These are phyloP conservation scores for Termitomyces sp. DNA, from an alignment of 768 basidiomycete species.

Conservation along the genomic window DNA sequence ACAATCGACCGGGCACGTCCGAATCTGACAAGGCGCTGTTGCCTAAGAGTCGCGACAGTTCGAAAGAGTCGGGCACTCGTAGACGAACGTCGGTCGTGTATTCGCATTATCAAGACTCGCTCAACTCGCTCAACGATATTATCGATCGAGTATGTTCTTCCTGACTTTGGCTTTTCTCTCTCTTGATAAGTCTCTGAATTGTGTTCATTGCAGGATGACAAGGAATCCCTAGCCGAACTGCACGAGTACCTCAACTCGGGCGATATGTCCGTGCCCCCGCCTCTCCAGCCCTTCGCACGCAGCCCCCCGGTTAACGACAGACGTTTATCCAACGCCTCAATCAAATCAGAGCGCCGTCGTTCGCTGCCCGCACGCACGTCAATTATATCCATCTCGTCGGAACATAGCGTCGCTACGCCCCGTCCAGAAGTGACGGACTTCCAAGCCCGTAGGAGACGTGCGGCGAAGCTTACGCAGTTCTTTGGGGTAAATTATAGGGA, in stretches of 20 bases:
- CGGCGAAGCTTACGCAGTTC: constrained; percentile 83
- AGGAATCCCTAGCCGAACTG: constrained; percentile 67
- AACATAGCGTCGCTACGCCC: constrained; percentile 37
- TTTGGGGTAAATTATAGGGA: constrained; percentile 86
- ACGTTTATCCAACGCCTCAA: constrained; percentile 34
- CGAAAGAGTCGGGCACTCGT: constrained; percentile 7
- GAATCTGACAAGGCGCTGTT: constrained; percentile 60
- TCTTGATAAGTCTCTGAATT: background rate
- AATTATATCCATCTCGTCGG: constrained; percentile 54
- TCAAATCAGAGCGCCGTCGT: constrained; percentile 60
- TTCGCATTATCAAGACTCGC: constrained; percentile 74
- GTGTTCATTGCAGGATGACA: constrained; percentile 58
- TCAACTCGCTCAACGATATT: constrained; percentile 79
- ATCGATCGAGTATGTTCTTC: constrained; percentile 61
- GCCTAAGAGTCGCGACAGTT: constrained; percentile 22
- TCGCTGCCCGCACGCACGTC: constrained; percentile 69
- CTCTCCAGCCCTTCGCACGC: constrained; percentile 22
- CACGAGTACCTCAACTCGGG: constrained; percentile 57
- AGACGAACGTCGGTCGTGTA: constrained; percentile 49
- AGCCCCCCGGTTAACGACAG: constrained; percentile 17
- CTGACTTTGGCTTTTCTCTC: background rate
- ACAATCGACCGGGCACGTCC: constrained; percentile 52
- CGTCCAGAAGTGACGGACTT: constrained; percentile 52
- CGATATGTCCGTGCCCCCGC: constrained; percentile 17
- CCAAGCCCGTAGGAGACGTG: constrained; percentile 67